Percentiles rank a stretch among this genome's conserved stretches.
Evolutionary conservation across 2,329 filamentous ascomycete genomes (phyloP).

Genomic region (Sporothrix inflata): DNA sequence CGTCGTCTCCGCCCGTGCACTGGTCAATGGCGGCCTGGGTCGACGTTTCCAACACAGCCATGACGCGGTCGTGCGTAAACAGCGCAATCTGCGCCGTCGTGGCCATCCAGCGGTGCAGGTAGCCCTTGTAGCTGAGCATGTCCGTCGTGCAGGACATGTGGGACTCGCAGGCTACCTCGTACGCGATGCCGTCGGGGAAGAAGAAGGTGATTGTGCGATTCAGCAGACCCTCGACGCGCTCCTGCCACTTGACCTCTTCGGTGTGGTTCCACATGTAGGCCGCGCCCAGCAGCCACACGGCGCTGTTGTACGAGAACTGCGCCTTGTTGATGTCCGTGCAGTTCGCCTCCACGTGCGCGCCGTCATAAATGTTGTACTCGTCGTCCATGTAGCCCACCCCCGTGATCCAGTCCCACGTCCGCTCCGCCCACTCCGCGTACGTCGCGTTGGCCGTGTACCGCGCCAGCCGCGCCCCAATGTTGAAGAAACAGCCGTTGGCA

Average conservation of each 20-base stretch:
- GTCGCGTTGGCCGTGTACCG: slow-evolving; percentile 62
- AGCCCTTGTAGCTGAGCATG: slow-evolving; percentile 62
- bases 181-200: slow-evolving; percentile 51
- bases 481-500: slow-evolving; percentile 55
- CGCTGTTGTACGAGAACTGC: slow-evolving; percentile 61
- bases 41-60: slow-evolving; percentile 51
- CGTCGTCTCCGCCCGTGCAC: slow-evolving; percentile 50
- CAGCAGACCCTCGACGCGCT: slow-evolving; percentile 52
- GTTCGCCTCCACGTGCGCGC: slow-evolving; percentile 53
- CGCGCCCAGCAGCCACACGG: slow-evolving; percentile 56
- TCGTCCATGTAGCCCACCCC: slow-evolving; percentile 55
- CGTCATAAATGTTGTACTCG: slow-evolving; percentile 63
- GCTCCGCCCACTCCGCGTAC: slow-evolving; percentile 59
- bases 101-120: slow-evolving; percentile 57
- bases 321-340: slow-evolving; percentile 57
- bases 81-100: slow-evolving; percentile 55
- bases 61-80: slow-evolving; percentile 49
- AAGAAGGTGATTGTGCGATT: slow-evolving; percentile 50
- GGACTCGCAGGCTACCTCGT: slow-evolving; percentile 60
- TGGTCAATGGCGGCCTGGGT: slow-evolving; percentile 53
- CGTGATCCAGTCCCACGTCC: slow-evolving; percentile 60
- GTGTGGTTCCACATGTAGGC: slow-evolving; percentile 61
- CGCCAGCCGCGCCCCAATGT: slow-evolving; percentile 60
- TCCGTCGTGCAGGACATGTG: slow-evolving; percentile 58
- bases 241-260: slow-evolving; percentile 46